Conservation (phyloP, 176 grass and related monocot species). For the Ampelocalamus luodianensis region DNA sequence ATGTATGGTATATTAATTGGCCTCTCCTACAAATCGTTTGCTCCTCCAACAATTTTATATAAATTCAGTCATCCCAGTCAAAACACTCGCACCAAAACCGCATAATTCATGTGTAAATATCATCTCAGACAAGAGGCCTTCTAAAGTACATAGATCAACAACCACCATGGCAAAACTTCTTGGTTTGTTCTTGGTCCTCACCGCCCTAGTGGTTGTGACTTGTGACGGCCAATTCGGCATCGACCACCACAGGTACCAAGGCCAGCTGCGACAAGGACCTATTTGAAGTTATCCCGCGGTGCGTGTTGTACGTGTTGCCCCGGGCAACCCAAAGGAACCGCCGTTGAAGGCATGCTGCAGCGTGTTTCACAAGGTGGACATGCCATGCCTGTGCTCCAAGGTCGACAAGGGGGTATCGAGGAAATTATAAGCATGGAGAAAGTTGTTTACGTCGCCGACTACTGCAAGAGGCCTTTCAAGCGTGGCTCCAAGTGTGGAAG, state of each 20-base stretch:
- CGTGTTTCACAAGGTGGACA: too few relatives aligned
- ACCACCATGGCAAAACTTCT: neutral
- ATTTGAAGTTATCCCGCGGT: too few relatives aligned
- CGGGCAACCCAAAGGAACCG: too few relatives aligned
- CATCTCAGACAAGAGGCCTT: neutral
- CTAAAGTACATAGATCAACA: neutral
- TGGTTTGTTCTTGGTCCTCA: conserved; percentile 1
- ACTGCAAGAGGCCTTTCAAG: conserved; percentile 31
- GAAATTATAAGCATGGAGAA: too few relatives aligned
- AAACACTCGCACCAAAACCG: neutral
- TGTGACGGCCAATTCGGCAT: too few relatives aligned
- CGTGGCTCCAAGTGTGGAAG: conserved; percentile 34
- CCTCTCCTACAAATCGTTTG: neutral
- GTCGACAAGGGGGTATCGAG: too few relatives aligned
- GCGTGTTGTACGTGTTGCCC: too few relatives aligned
- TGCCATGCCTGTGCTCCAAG: too few relatives aligned
- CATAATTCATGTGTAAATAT: neutral
- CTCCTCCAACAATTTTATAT: neutral
- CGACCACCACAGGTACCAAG: too few relatives aligned
- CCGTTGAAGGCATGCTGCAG: too few relatives aligned
- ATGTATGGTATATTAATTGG: neutral
- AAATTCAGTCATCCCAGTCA: neutral
- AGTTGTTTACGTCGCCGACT: too few relatives aligned
- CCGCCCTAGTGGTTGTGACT: neutral
- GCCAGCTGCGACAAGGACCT: too few relatives aligned